Conservation (phyloP, 1,284 basidiomycete species). For the Microbotryum intermedium region DNA sequence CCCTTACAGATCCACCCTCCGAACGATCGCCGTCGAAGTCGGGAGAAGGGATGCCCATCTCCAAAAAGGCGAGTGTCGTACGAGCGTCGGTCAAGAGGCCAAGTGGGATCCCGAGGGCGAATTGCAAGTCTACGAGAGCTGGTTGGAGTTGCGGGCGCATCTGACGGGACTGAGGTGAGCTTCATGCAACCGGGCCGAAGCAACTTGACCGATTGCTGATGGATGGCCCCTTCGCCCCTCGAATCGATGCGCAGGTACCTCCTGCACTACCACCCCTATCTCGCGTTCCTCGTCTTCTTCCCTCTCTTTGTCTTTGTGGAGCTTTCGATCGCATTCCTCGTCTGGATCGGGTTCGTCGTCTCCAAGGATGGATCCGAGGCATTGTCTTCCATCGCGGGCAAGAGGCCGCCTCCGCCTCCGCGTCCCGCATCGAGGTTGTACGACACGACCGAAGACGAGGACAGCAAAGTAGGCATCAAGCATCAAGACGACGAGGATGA, state of each 20-base stretch:
- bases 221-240: background rate
- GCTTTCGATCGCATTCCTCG: conserved; percentile 4
- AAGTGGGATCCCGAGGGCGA: background rate
- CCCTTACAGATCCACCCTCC: background rate
- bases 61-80: background rate
- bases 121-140: conserved; percentile 19
- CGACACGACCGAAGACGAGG: no score
- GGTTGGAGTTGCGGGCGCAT: conserved; percentile 10
- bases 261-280: conserved; percentile 19
- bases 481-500: no score
- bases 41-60: background rate
- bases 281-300: conserved; percentile 15
- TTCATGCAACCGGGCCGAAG: background rate
- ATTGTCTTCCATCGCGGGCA: no score
- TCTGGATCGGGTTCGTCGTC: conserved; percentile 9
- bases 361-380: background rate
- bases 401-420: no score
- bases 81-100: background rate
- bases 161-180: conserved; percentile 12
- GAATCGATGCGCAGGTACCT: conserved; percentile 5
- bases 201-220: no score
- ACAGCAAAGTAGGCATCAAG: no score
- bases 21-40: background rate
- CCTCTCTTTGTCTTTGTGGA: conserved; percentile 13
- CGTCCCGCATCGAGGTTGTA: no score